phyloP scores from a whole-genome alignment of 2,329 filamentous ascomycete genomes.

The Cladosporium sp. region DNA sequence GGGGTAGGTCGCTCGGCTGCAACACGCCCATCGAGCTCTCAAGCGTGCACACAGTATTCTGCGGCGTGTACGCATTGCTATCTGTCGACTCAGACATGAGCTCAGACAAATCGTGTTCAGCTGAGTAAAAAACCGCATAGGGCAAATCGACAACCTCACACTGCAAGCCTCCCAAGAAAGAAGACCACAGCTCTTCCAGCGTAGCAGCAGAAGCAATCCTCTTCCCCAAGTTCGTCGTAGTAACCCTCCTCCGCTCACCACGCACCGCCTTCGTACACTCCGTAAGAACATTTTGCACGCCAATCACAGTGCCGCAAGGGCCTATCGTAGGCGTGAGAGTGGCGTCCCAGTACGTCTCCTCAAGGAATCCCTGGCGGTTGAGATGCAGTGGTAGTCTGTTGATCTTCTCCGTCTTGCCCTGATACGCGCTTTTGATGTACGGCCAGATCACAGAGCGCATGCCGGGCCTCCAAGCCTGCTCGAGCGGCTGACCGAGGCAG shows the following conservation, averaged over 20 bases:
- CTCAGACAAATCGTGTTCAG: slow-evolving; percentile 17
- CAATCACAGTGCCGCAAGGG: slow-evolving; percentile 18
- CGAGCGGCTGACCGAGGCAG: slow-evolving; percentile 8
- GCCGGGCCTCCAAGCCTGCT: slow-evolving; percentile 14
- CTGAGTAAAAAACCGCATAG: slow-evolving; percentile 15
- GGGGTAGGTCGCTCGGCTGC: slow-evolving; percentile 22
- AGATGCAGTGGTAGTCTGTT: slow-evolving; percentile 17
- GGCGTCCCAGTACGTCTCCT: slow-evolving; percentile 22
- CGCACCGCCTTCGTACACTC: slow-evolving; percentile 15
- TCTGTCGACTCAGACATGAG: slow-evolving; percentile 12
- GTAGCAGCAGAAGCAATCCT: slow-evolving; percentile 13
- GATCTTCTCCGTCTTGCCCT: slow-evolving; percentile 16
- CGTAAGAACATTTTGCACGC: slow-evolving; percentile 15
- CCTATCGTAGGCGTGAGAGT: slow-evolving; percentile 21
- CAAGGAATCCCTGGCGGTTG: slow-evolving; percentile 17
- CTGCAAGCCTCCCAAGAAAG: slow-evolving; percentile 13
- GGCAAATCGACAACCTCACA: slow-evolving; percentile 14
- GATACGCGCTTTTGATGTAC: neutral
- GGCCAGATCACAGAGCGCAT: slow-evolving; percentile 4
- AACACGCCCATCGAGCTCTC: slow-evolving; percentile 26
- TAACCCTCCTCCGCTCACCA: slow-evolving; percentile 17
- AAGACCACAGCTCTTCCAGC: slow-evolving; percentile 2
- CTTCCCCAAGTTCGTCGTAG: slow-evolving; percentile 19
- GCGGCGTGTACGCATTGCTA: slow-evolving; percentile 2
- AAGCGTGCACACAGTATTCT: slow-evolving; percentile 21